phyloP scores from a whole-genome alignment of 2,329 filamentous ascomycete genomes.

The Sordariomycetes sp. region DNA sequence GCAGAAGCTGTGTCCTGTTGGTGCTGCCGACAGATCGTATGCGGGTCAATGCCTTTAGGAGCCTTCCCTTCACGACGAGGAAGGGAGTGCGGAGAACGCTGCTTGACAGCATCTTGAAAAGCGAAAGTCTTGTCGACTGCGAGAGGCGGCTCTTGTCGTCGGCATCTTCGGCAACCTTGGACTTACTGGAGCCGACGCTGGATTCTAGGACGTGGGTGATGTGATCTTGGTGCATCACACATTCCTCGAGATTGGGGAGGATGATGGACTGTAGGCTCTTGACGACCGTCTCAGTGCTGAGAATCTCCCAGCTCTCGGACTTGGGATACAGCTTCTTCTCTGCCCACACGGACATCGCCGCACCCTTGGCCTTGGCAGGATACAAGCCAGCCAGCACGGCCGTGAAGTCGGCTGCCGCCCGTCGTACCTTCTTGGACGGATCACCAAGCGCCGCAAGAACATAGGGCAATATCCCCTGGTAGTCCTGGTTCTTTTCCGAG shows the following conservation, averaged over 20 bases:
- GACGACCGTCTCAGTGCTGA: slow-evolving; percentile 45
- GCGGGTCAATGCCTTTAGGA: slow-evolving; percentile 63
- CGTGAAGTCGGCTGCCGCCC: slow-evolving; percentile 60
- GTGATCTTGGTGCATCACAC: slow-evolving; percentile 66
- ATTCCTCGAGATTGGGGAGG: slow-evolving; percentile 75
- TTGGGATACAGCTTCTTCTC: slow-evolving; percentile 55
- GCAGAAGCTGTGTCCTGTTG: slow-evolving; percentile 61
- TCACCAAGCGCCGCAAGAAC: slow-evolving; percentile 65
- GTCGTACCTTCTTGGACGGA: slow-evolving; percentile 63
- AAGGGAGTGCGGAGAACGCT: slow-evolving; percentile 63
- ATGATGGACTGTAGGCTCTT: slow-evolving; percentile 57
- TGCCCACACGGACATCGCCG: slow-evolving; percentile 42
- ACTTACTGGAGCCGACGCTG: slow-evolving; percentile 28
- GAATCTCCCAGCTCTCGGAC: slow-evolving; percentile 39
- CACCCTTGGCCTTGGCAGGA: slow-evolving; percentile 20
- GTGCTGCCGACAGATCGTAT: slow-evolving; percentile 61
- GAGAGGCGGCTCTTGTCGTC: slow-evolving; percentile 46
- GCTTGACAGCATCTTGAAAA: slow-evolving; percentile 63
- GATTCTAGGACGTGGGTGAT: slow-evolving; percentile 49
- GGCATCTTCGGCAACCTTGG: slow-evolving; percentile 31
- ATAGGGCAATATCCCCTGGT: slow-evolving; percentile 79
- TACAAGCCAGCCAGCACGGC: slow-evolving; percentile 43
- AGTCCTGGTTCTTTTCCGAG: slow-evolving; percentile 44
- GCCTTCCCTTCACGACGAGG: slow-evolving; percentile 54
- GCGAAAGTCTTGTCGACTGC: slow-evolving; percentile 49